Evolutionary conservation across 1,139 yeast species (phyloP).

Genomic region (Candida tunisiensis): DNA sequence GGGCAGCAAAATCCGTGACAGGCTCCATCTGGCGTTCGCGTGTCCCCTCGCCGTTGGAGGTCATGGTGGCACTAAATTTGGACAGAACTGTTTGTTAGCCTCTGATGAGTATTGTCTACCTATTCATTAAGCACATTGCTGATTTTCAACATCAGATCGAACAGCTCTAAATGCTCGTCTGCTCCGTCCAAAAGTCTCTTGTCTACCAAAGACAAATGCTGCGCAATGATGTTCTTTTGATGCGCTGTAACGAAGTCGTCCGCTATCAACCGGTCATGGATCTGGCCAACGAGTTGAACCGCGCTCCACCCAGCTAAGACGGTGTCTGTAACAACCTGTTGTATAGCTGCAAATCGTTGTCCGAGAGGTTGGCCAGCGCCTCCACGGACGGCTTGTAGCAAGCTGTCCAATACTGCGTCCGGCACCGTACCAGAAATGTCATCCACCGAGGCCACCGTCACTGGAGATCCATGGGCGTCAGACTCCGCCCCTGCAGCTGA

Average conservation of each 20-base stretch:
- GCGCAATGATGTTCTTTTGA: conserved; percentile 50
- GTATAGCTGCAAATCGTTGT: conserved; percentile 18
- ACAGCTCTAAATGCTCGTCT: conserved; percentile 74
- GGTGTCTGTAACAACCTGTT: conserved; percentile 33
- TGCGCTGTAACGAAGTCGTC: conserved; percentile 35
- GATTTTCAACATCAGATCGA: conserved; percentile 50
- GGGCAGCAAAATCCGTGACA: no score
- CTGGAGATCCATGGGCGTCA: conserved; percentile 20
- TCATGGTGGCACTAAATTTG: no score
- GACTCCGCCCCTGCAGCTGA: conserved; percentile 7
- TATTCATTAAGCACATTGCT: not conserved
- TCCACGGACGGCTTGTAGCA: conserved; percentile 23
- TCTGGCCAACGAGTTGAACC: conserved; percentile 56
- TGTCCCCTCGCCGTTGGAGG: no score
- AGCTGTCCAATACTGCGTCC: conserved; percentile 26
- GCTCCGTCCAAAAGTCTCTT: conserved; percentile 67
- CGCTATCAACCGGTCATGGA: conserved; percentile 57
- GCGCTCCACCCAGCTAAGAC: conserved; percentile 79
- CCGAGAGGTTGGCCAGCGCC: conserved; percentile 4
- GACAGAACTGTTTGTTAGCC: not conserved
- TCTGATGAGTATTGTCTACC: not conserved
- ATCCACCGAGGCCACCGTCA: conserved; percentile 11
- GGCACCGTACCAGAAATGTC: conserved; percentile 87
- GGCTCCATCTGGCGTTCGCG: no score
- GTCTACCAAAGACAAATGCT: conserved; percentile 59